These are phyloP conservation scores for Xylariales sp. DNA, from an alignment of 2,329 filamentous ascomycete species.

Conservation along the genomic window DNA sequence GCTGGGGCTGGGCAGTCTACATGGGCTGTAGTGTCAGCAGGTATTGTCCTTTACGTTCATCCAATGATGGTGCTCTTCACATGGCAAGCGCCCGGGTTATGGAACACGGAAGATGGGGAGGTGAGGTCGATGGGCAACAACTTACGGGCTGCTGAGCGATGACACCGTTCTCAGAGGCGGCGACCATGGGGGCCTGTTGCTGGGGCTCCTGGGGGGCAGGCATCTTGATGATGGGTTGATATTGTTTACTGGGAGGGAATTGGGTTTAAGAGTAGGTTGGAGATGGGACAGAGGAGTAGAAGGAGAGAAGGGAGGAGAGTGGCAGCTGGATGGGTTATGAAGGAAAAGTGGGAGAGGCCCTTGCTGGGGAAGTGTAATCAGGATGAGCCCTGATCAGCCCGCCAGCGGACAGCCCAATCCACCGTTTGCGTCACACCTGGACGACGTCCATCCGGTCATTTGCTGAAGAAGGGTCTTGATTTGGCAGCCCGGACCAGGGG, in stretches of 20 bases:
- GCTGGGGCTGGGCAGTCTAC: constrained; percentile 34
- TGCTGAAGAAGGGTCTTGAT: too few species aligned
- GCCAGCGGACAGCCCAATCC: too few species aligned
- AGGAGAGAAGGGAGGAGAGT: neutral
- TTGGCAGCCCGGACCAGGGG: too few species aligned
- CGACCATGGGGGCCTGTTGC: constrained; percentile 40
- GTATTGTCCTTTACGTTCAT: constrained; percentile 2
- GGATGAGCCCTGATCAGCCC: too few species aligned
- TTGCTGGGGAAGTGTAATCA: too few species aligned
- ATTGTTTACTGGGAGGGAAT: neutral
- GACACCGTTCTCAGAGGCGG: constrained; percentile 26
- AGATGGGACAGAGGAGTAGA: neutral
- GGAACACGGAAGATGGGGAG: neutral
- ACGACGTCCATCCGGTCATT: too few species aligned
- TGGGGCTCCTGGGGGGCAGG: constrained; percentile 34
- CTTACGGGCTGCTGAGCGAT: constrained; percentile 39
- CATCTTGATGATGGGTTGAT: too few species aligned
- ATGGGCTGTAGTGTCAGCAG: neutral
- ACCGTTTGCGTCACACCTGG: too few species aligned
- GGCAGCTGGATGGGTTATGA: too few species aligned
- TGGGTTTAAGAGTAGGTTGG: neutral
- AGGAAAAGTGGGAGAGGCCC: too few species aligned
- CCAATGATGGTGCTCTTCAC: neutral
- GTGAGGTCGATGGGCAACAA: constrained; percentile 7
- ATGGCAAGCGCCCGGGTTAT: neutral